A percentile compares a stretch with the other conserved stretches of the same genome.
phyloP scores from a whole-genome alignment of 176 grass and related monocot genomes.

The Stipa capillata region DNA sequence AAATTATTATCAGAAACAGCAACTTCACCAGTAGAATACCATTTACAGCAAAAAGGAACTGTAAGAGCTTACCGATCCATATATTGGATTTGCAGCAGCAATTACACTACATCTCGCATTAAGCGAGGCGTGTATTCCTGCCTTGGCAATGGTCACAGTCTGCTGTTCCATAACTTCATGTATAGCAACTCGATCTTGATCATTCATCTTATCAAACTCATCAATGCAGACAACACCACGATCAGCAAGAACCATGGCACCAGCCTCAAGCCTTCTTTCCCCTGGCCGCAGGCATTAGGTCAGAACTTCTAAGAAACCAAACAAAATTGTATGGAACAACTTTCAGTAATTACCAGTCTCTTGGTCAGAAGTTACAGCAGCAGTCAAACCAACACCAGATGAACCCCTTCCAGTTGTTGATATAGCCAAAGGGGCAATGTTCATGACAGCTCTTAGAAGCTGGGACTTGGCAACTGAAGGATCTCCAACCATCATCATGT shows the following conservation, averaged over 20 bases:
- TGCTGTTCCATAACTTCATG: conserved; percentile 99
- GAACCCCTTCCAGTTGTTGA: conserved; percentile 95
- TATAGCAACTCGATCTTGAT: conserved; percentile 93
- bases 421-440: conserved; percentile 89
- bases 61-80: conserved; percentile 70
- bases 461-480: conserved; percentile 98
- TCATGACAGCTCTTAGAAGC: conserved; percentile 92
- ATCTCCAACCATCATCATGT: conserved; percentile 99
- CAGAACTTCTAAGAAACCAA: not conserved
- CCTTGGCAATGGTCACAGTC: conserved; percentile 97
- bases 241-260: conserved; percentile 99
- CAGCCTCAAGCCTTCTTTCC: conserved; percentile 97
- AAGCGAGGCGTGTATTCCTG: conserved; percentile 93
- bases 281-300: conserved; percentile 34
- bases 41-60: not conserved
- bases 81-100: conserved; percentile 98
- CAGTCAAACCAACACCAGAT: conserved; percentile 96
- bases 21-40: not conserved
- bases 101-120: conserved; percentile 98
- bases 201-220: conserved; percentile 99
- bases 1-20: conserved; percentile 22
- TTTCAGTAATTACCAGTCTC: conserved; percentile 64
- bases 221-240: conserved; percentile 94
- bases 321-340: not conserved
- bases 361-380: conserved; percentile 92